phyloP scores from a whole-genome alignment of 2,329 filamentous ascomycete genomes.

The Metarhizium humberi region DNA sequence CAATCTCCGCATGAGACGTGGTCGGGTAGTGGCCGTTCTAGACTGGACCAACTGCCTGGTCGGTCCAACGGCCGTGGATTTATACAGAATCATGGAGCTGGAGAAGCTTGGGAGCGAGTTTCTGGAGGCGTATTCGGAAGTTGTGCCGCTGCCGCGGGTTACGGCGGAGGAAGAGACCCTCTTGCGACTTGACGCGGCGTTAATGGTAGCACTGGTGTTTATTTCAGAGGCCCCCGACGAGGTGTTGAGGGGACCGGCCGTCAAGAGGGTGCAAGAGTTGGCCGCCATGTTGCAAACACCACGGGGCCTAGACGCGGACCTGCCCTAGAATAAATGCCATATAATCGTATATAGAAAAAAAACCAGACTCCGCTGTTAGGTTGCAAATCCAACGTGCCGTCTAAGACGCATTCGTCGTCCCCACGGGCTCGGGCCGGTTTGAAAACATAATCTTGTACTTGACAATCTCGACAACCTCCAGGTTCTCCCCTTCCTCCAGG shows the following conservation, averaged over 20 bases:
- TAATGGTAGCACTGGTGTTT: too few species aligned
- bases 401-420: conserved; percentile 18
- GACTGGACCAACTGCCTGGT: too few species aligned
- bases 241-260: conserved; percentile 1
- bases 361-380: neutral
- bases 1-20: conserved; percentile 6
- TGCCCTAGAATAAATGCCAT: too few species aligned
- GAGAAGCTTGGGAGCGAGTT: too few species aligned
- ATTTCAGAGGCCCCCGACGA: conserved; percentile 8
- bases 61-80: too few species aligned
- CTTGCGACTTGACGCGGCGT: too few species aligned
- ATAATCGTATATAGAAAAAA: neutral
- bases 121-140: too few species aligned
- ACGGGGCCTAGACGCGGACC: too few species aligned
- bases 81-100: too few species aligned
- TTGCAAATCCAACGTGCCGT: neutral
- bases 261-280: conserved; percentile 8
- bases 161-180: too few species aligned
- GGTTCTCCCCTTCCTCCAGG: conserved; percentile 32
- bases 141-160: too few species aligned
- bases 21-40: conserved; percentile 3
- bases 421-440: conserved; percentile 75
- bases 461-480: conserved; percentile 83
- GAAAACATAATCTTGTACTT: conserved; percentile 82
- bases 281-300: neutral